Evolutionary conservation across 2,329 filamentous ascomycete species (phyloP), one percentile per base, ranked within the genome.

Genomic region (Colletotrichum sp.): DNA sequence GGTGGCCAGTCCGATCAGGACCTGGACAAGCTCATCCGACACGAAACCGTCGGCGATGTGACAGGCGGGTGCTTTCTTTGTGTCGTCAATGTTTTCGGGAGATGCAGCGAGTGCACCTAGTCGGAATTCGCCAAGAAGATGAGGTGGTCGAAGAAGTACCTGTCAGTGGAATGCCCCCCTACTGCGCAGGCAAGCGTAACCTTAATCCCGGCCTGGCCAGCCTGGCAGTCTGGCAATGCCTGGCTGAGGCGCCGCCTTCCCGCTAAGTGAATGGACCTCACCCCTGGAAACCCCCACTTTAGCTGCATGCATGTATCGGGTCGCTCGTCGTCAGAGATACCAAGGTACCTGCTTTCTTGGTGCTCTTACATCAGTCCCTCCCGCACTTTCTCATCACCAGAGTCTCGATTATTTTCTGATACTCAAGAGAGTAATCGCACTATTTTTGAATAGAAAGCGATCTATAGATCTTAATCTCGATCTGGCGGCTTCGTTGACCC

Each of bases 91-190:
- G 15, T 71, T 52, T 21, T 32, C 18, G 59, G 32, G 39, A 64
- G 67, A 70, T 70, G 44, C 66, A 71, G n/a, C 24, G 10, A 18
- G 60, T 66, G 75, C 71, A 71, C 49, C 75, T 67, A 39, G 52
- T 75, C 49, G 52, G 30, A 64, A 74, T 66, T 67, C 71, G 75
- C 75, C 75, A 77, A 75, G 75, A 67, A 60, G 75, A 73, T 75
- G 75, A 77, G 75, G 75, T 75, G 75, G 75, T 77, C 65, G 66
- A 75, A 68, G 65, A 69, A 73, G 73, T 69, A 76, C 69, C 70
- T 76, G 70, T 32, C 75, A 71, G 75, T 59, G 64, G 49, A 72
- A 52, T 36, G 59, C 44, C 71, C 65, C 66, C 70, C 78, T 62
- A 49, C 39, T 49, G 18, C 39, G 39, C 39, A 49, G 39, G 39